These are phyloP conservation scores for Xylariaceae sp. DNA, from an alignment of 2,329 filamentous ascomycete genomes.

Conservation along the genomic window DNA sequence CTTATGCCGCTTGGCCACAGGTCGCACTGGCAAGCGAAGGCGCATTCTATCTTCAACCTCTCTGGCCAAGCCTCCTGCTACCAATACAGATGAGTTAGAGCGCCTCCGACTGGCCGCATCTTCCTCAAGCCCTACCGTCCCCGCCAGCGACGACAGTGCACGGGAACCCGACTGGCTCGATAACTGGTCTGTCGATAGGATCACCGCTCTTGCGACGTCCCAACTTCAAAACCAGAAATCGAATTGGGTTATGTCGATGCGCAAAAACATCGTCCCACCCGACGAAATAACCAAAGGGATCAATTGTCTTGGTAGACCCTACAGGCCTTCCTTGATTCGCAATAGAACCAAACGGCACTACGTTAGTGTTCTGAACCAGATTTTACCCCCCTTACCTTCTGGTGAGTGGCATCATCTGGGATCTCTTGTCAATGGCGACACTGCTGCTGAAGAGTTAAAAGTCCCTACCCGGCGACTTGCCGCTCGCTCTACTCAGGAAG, in stretches of 20 bases:
- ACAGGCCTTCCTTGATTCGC: slow-evolving; percentile 36
- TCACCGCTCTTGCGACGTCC: slow-evolving; percentile 39
- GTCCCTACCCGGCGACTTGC: slow-evolving; percentile 36
- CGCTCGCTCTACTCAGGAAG: slow-evolving; percentile 14
- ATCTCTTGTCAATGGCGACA: slow-evolving; percentile 42
- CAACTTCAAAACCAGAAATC: slow-evolving; percentile 36
- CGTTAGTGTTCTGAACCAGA: slow-evolving; percentile 39
- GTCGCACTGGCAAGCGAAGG: slow-evolving; percentile 48
- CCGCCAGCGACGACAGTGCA: background rate
- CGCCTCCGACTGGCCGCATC: slow-evolving; percentile 1
- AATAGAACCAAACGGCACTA: slow-evolving; percentile 47
- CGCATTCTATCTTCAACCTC: slow-evolving; percentile 41
- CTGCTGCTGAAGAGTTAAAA: slow-evolving; percentile 33
- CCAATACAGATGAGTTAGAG: slow-evolving; percentile 40
- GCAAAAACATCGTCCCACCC: slow-evolving; percentile 33
- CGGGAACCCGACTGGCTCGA: slow-evolving; percentile 40
- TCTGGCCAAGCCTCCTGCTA: slow-evolving; percentile 37
- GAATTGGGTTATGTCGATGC: slow-evolving; percentile 25
- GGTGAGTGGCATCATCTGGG: slow-evolving; percentile 55
- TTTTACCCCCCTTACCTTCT: slow-evolving; percentile 51
- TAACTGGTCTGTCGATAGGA: slow-evolving; percentile 46
- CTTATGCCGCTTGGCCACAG: slow-evolving; percentile 49
- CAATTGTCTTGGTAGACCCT: slow-evolving; percentile 50
- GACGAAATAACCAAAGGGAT: slow-evolving; percentile 35
- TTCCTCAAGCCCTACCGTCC: background rate